phyloP scores from a whole-genome alignment of 495 filamentous ascomycete genomes.

The Pyrenopolyporus hunteri region DNA sequence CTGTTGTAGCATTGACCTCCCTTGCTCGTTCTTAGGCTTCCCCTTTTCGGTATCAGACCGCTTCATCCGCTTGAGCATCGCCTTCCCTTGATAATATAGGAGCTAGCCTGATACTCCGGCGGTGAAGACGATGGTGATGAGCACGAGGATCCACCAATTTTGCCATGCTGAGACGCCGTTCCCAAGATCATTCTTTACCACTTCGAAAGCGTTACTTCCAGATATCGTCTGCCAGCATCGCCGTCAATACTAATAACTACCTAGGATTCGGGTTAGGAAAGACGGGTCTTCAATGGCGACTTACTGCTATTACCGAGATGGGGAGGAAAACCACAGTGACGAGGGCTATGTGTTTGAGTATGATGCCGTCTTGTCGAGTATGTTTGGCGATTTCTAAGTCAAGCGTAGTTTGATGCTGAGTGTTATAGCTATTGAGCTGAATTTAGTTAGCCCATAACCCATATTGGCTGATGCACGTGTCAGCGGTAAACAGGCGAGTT shows the following conservation, averaged over 20 bases:
- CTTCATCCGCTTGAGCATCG: background rate
- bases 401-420: background rate
- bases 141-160: constrained; percentile 13
- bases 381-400: background rate
- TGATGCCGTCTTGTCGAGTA: constrained; percentile 9
- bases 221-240: constrained; percentile 4
- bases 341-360: constrained; percentile 5
- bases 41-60: background rate
- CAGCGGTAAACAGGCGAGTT: background rate
- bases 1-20: background rate
- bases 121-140: constrained; percentile 1
- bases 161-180: constrained; percentile 10
- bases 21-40: background rate
- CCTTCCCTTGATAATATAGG: background rate
- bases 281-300: background rate
- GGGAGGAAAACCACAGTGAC: constrained; percentile 12
- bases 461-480: background rate
- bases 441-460: background rate
- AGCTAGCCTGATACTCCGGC: background rate
- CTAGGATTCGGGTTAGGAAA: background rate
- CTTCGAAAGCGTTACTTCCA: constrained; percentile 10
- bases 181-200: background rate
- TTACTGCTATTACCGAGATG: constrained; percentile 9
- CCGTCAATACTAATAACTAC: background rate
- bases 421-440: background rate